Evolutionary conservation across 1,139 yeast species (phyloP).

Genomic region (Taphrina sp.): DNA sequence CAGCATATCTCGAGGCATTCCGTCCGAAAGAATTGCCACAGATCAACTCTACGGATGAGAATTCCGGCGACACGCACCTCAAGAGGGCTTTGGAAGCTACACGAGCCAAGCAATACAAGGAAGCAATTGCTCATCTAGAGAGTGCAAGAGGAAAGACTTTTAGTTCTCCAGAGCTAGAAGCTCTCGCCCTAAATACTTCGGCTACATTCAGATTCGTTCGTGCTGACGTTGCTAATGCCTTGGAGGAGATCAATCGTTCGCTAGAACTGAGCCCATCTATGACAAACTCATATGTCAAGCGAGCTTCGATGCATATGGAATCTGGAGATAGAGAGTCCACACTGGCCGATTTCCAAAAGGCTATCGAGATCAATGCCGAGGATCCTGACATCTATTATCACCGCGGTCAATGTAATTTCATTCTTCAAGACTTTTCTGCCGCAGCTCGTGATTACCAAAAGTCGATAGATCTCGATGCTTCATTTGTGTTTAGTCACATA

Average conservation of each 20-base stretch:
- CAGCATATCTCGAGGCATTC: slow-evolving; percentile 83
- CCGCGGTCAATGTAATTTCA: slow-evolving; percentile 86
- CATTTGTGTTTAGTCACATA: slow-evolving; percentile 79
- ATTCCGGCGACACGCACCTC: slow-evolving; percentile 58
- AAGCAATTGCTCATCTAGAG: slow-evolving; percentile 66
- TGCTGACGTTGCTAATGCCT: slow-evolving; percentile 64
- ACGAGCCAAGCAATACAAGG: slow-evolving; percentile 64
- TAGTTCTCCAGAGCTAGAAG: slow-evolving; percentile 39
- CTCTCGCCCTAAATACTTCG: slow-evolving; percentile 76
- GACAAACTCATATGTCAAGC: slow-evolving; percentile 75
- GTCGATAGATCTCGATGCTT: slow-evolving; percentile 70
- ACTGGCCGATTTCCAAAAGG: slow-evolving; percentile 67
- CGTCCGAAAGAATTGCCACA: slow-evolving; percentile 44
- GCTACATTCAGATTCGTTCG: slow-evolving; percentile 83
- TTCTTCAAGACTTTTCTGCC: slow-evolving; percentile 68
- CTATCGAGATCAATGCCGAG: slow-evolving; percentile 65
- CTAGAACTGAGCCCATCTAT: slow-evolving; percentile 65
- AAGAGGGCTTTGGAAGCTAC: slow-evolving; percentile 66
- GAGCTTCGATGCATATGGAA: slow-evolving; percentile 85
- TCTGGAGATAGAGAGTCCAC: slow-evolving; percentile 60
- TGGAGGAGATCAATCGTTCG: slow-evolving; percentile 62
- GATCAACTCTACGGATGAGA: slow-evolving; percentile 53
- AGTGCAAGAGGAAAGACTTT: slow-evolving; percentile 56
- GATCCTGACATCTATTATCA: slow-evolving; percentile 88
- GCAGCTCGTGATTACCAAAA: slow-evolving; percentile 76